phyloP scores from a whole-genome alignment of 148 eudicot genomes.

The Dianthus caryophyllus region DNA sequence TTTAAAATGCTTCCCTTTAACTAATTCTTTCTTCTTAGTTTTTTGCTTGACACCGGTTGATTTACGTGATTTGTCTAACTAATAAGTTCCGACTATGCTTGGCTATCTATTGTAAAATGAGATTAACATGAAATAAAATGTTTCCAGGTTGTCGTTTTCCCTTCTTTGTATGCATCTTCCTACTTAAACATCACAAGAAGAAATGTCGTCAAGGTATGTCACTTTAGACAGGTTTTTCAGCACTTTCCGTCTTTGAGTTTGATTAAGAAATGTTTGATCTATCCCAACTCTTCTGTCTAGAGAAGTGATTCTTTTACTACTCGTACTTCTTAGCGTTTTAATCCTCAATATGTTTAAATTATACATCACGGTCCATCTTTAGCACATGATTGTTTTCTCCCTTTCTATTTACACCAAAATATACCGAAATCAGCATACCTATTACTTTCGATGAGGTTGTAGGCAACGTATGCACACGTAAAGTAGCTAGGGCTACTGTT shows the following conservation, averaged over 20 bases:
- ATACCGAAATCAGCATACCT: neutral
- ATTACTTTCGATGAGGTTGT: neutral
- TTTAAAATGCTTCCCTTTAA: neutral
- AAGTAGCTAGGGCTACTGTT: no score
- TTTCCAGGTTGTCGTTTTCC: slow-evolving; percentile 66
- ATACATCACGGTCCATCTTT: neutral
- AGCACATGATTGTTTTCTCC: no score
- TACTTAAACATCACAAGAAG: slow-evolving; percentile 61
- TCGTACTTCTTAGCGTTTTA: neutral
- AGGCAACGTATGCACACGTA: no score
- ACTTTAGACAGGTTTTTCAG: neutral
- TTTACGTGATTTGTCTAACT: neutral
- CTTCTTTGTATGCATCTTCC: slow-evolving; percentile 44
- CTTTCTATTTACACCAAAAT: no score
- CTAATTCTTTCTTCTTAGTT: neutral
- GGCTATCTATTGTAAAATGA: neutral
- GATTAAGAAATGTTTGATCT: neutral
- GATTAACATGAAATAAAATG: slow-evolving; percentile 17
- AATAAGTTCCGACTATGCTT: no score
- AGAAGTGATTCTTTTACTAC: neutral
- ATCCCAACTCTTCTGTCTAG: neutral
- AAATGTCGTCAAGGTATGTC: slow-evolving; percentile 66
- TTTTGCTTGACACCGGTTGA: neutral
- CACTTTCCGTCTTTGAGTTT: neutral
- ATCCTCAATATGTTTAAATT: neutral